phyloP scores from a whole-genome alignment of 2,329 filamentous ascomycete genomes.

The Alternaria gaisen region DNA sequence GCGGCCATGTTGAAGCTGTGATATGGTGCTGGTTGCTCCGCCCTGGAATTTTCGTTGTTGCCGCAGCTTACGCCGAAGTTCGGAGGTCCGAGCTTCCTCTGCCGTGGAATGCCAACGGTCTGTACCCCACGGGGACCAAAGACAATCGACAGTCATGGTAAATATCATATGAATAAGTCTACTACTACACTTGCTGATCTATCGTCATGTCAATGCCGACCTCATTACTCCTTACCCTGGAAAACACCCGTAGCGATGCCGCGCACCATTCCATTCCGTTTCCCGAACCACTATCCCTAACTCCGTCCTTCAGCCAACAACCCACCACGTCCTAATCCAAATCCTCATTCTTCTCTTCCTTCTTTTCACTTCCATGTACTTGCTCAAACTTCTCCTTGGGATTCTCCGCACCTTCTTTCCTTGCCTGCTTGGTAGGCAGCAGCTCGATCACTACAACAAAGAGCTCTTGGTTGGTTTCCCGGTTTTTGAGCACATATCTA shows the following conservation, averaged over 20 bases:
- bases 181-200: not conserved
- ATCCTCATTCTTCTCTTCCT: conserved; percentile 28
- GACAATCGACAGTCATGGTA: not conserved
- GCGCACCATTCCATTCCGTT: not conserved
- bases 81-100: conserved; percentile 23
- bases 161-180: not conserved
- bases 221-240: not conserved
- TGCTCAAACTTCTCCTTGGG: conserved; percentile 37
- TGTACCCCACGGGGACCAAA: not conserved
- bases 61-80: conserved; percentile 17
- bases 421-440: conserved; percentile 69
- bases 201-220: not conserved
- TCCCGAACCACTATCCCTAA: not conserved
- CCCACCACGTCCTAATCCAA: conserved; percentile 21
- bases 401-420: conserved; percentile 33
- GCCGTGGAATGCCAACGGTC: not conserved
- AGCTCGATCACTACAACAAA: conserved; percentile 84
- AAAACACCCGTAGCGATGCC: not conserved
- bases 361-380: conserved; percentile 26
- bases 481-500: conserved; percentile 92
- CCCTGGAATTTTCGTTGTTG: conserved; percentile 28
- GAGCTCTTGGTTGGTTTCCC: conserved; percentile 75
- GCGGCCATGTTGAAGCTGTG: conserved; percentile 39
- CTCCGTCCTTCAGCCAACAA: not conserved
- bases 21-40: conserved; percentile 8